Conservation (phyloP, 495 filamentous ascomycete genomes). For the Aspergillus nanangensis region DNA sequence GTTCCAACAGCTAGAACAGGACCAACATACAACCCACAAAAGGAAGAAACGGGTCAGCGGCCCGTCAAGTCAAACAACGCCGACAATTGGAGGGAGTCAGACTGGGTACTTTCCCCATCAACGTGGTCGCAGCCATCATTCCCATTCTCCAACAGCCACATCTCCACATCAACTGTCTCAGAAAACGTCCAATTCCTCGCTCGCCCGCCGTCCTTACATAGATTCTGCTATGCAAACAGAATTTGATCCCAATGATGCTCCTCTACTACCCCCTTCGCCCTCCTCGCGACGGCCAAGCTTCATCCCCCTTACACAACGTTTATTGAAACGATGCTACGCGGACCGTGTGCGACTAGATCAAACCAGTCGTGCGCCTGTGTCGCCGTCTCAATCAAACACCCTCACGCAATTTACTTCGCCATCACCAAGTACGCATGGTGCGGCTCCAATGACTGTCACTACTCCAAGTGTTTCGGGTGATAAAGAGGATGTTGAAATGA, state of each 20-base stretch:
- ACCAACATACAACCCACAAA: slow-evolving; percentile 37
- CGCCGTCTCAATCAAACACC: slow-evolving; percentile 7
- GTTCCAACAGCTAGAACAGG: slow-evolving; percentile 56
- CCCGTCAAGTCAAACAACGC: slow-evolving; percentile 30
- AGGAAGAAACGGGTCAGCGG: slow-evolving; percentile 46
- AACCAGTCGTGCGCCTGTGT: slow-evolving; percentile 6
- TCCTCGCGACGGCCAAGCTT: slow-evolving; percentile 19
- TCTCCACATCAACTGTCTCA: slow-evolving; percentile 21
- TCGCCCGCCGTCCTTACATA: slow-evolving; percentile 34
- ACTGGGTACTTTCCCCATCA: slow-evolving; percentile 9
- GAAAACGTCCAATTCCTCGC: slow-evolving; percentile 26
- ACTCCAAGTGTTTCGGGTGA: slow-evolving; percentile 16
- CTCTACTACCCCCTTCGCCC: slow-evolving; percentile 8
- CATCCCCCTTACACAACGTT: slow-evolving; percentile 36
- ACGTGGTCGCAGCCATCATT: slow-evolving; percentile 12
- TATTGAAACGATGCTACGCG: slow-evolving; percentile 40
- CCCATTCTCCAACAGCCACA: slow-evolving; percentile 25
- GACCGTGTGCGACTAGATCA: slow-evolving; percentile 37
- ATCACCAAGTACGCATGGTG: slow-evolving; percentile 3
- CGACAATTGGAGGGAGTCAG: slow-evolving; percentile 19
- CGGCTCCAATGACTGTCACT: slow-evolving; percentile 6
- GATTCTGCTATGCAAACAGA: slow-evolving; percentile 45
- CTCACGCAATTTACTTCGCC: slow-evolving; percentile 3
- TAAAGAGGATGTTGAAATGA: slow-evolving; percentile 32
- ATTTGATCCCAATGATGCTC: slow-evolving; percentile 26